A percentile compares a stretch with the other conserved stretches of the same genome.
Evolutionary conservation across 805 yeast genomes (phyloP).

Genomic region (Metschnikowia colocasiae): DNA sequence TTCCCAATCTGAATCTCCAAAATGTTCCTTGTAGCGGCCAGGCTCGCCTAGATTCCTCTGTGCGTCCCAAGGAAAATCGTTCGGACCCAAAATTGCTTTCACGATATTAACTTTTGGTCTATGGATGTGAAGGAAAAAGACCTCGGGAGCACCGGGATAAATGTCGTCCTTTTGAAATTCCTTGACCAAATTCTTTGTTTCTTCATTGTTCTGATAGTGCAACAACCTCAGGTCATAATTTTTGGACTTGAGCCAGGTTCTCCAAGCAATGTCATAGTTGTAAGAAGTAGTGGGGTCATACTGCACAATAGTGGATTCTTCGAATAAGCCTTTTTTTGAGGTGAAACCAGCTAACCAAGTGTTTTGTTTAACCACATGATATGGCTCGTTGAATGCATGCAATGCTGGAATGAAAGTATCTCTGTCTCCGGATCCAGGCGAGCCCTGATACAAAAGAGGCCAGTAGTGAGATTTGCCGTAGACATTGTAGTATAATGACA

Average conservation of each 20-base stretch:
- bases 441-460: constrained; percentile 33
- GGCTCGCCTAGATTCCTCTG: constrained; percentile 21
- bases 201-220: constrained; percentile 17
- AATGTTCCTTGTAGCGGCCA: constrained; percentile 16
- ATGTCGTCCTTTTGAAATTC: constrained; percentile 11
- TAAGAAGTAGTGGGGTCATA: constrained; percentile 19
- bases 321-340: constrained; percentile 9
- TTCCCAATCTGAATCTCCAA: constrained; percentile 25
- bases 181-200: constrained; percentile 11
- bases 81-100: constrained; percentile 5
- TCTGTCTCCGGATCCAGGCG: constrained; percentile 33
- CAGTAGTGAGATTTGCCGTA: constrained; percentile 28
- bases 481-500: constrained; percentile 33
- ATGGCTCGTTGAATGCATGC: constrained; percentile 31
- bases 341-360: constrained; percentile 23
- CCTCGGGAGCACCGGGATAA: constrained; percentile 11
- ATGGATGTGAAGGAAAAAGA: constrained; percentile 23
- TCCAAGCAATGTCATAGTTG: constrained; percentile 15
- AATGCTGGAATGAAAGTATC: constrained; percentile 39
- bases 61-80: constrained; percentile 14
- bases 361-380: constrained; percentile 25
- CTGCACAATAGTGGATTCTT: constrained; percentile 25
- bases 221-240: constrained; percentile 18
- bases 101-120: constrained; percentile 20
- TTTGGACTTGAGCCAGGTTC: constrained; percentile 15